Conservation (phyloP, 345 rosid species). For the Excoecaria cochinchinensis region DNA sequence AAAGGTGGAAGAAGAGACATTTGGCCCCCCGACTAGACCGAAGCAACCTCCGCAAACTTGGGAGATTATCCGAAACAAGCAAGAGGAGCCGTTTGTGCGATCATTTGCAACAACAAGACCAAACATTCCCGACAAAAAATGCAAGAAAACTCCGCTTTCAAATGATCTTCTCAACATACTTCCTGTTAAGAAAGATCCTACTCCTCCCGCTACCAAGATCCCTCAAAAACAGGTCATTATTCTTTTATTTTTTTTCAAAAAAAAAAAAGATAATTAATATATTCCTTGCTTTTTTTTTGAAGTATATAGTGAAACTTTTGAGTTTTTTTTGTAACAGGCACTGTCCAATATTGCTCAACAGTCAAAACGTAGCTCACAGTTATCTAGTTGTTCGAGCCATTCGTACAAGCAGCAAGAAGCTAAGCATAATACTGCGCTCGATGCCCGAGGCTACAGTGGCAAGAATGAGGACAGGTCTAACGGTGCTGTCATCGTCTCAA, state of each 20-base stretch:
- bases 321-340: conserved; percentile 22
- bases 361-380: conserved; percentile 53
- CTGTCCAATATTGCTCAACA: conserved; percentile 24
- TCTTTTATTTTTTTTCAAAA: background rate
- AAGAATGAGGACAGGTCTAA: conserved; percentile 22
- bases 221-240: conserved; percentile 55
- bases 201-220: conserved; percentile 52
- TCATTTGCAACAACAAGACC: conserved; percentile 38
- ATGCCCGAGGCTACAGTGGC: conserved; percentile 26
- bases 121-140: conserved; percentile 51
- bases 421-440: conserved; percentile 18
- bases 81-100: conserved; percentile 63
- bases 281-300: background rate
- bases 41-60: conserved; percentile 47
- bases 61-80: conserved; percentile 46
- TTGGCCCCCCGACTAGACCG: conserved; percentile 17
- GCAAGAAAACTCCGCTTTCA: conserved; percentile 56
- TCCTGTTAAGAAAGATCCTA: conserved; percentile 70
- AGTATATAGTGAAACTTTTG: background rate
- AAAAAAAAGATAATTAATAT: too few species aligned
- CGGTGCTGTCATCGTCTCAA: conserved; percentile 21
- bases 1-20: conserved; percentile 18
- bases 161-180: conserved; percentile 47
- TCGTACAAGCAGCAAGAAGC: conserved; percentile 37
- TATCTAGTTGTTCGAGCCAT: conserved; percentile 61